A percentile compares a stretch with the other conserved stretches of the same genome.
Evolutionary conservation across 192 early-diverging fungal genomes (phyloP).

Genomic region (Phlyctochytrium arcticum): DNA sequence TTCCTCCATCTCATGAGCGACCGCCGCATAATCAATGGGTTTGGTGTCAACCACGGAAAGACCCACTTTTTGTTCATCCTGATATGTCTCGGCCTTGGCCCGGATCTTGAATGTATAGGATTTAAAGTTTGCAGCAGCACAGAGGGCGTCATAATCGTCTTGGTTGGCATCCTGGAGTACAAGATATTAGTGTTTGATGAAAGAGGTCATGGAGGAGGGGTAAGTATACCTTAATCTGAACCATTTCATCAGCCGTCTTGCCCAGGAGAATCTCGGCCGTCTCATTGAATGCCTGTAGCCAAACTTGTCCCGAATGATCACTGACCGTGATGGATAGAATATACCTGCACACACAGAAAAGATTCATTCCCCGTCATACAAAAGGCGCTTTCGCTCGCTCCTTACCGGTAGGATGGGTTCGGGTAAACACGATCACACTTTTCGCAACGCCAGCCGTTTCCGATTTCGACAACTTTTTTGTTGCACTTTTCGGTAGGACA

Average conservation of each 20-base stretch:
- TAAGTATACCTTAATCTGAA: constrained; percentile 47
- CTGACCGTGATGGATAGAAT: constrained; percentile 64
- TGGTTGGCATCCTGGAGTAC: constrained; percentile 40
- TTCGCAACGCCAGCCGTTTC: constrained; percentile 82
- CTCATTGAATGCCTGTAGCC: constrained; percentile 88
- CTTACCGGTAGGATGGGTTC: constrained; percentile 71
- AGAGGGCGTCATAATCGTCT: constrained; percentile 43
- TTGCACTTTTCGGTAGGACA: constrained; percentile 76
- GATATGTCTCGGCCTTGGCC: constrained; percentile 79
- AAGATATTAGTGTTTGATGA: constrained; percentile 1
- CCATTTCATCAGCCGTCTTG: constrained; percentile 64
- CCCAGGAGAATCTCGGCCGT: constrained; percentile 64
- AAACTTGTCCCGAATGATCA: constrained; percentile 78
- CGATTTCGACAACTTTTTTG: constrained; percentile 79
- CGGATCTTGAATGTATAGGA: constrained; percentile 68
- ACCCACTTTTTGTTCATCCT: constrained; percentile 41
- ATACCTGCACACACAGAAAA: constrained; percentile 34
- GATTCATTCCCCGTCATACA: too few relatives aligned
- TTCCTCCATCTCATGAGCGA: constrained; percentile 1
- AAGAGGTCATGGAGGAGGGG: neutral
- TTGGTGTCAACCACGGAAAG: neutral
- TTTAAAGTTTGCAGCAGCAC: constrained; percentile 61
- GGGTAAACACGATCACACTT: constrained; percentile 73
- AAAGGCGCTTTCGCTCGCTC: too few relatives aligned
- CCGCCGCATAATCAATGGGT: constrained; percentile 15